phyloP scores from a whole-genome alignment of 192 early-diverging fungal species.

The Coemansia sp. region DNA sequence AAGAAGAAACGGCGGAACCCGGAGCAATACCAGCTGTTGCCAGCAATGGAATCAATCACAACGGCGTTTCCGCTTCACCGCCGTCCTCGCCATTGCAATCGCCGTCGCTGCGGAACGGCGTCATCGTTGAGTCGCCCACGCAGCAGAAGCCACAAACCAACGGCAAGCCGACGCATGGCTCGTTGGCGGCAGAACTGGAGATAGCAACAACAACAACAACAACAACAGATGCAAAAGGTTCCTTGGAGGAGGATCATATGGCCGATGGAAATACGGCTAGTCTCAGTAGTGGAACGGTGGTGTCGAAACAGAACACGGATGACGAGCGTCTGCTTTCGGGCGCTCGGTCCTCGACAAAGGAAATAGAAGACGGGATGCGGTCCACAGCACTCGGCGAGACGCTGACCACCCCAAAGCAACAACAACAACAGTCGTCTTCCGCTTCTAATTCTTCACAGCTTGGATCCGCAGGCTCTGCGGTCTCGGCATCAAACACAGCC shows the following conservation, averaged over 20 bases:
- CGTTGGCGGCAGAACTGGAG: not conserved
- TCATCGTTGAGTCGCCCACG: no score
- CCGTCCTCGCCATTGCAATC: no score
- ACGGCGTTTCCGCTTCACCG: no score
- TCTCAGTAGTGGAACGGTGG: no score
- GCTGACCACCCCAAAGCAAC: not conserved
- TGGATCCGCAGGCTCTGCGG: not conserved
- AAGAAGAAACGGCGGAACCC: not conserved
- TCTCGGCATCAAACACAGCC: slow-evolving; percentile 14
- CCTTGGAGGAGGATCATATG: no score
- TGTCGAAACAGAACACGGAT: no score
- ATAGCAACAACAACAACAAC: no score
- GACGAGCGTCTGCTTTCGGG: no score
- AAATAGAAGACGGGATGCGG: slow-evolving; percentile 9
- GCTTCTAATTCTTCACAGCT: not conserved
- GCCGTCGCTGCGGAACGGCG: not conserved
- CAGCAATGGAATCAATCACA: not conserved
- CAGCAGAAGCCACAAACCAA: not conserved
- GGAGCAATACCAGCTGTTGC: not conserved
- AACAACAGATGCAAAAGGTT: no score
- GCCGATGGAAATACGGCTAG: no score
- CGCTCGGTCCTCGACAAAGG: not conserved
- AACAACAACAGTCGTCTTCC: no score
- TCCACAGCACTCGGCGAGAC: slow-evolving; percentile 3
- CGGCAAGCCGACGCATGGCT: not conserved